Conservation (phyloP, 148 eudicot species). For the Polygonum maritimum region DNA sequence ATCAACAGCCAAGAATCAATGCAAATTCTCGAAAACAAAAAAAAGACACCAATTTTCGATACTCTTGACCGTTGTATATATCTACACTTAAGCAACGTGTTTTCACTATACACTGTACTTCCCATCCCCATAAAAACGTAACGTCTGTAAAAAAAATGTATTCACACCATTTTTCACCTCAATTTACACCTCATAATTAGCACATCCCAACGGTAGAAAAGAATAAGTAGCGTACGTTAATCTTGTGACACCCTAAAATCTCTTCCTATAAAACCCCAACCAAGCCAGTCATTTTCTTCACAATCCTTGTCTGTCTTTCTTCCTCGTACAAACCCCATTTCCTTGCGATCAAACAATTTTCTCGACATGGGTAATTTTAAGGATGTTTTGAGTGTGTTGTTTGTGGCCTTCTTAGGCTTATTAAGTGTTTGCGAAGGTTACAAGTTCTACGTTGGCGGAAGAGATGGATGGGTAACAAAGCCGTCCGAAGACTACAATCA, state of each 20-base stretch:
- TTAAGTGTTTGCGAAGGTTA: slow-evolving; percentile 23
- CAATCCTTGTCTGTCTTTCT: too few species aligned
- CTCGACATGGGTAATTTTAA: background rate
- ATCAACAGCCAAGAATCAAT: background rate
- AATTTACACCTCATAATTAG: slow-evolving; percentile 1
- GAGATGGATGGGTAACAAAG: slow-evolving; percentile 52
- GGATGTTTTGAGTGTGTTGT: background rate
- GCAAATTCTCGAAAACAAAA: background rate
- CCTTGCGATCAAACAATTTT: background rate
- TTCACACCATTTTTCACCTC: background rate
- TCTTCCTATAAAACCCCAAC: background rate
- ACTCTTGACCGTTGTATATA: background rate
- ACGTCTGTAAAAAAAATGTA: background rate
- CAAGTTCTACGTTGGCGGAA: slow-evolving; percentile 61
- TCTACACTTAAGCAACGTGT: background rate
- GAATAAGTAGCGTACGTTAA: background rate
- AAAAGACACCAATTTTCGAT: background rate
- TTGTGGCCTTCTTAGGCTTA: background rate
- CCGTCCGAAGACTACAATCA: slow-evolving; percentile 57
- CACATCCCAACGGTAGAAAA: slow-evolving; percentile 5
- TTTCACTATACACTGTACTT: background rate
- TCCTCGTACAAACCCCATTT: background rate
- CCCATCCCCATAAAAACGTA: background rate
- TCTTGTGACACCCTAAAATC: background rate
- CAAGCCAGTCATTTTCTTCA: background rate